Percentiles rank a stretch among this genome's conserved stretches.
phyloP scores from a whole-genome alignment of 179 eudicot genomes.

The Beta corolliflora region DNA sequence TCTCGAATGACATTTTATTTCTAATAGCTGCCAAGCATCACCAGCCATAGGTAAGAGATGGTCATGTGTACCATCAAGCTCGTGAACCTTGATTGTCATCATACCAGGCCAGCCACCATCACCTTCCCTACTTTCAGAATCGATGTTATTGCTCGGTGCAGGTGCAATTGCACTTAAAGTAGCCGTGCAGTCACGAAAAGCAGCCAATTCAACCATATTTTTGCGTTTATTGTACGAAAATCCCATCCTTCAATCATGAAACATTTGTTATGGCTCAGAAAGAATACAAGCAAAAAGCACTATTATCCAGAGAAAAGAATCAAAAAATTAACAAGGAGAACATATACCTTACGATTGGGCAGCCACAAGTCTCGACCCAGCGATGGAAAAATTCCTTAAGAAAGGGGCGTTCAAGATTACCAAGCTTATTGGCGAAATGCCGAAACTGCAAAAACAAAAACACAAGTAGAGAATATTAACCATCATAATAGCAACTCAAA shows the following conservation, averaged over 20 bases:
- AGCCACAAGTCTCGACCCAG: conserved; percentile 97
- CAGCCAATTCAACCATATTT: conserved; percentile 85
- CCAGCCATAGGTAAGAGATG: conserved; percentile 99
- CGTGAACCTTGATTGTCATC: conserved; percentile 98
- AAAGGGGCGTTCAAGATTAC: conserved; percentile 97
- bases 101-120: conserved; percentile 98
- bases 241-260: conserved; percentile 69
- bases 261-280: conserved; percentile 17
- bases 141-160: conserved; percentile 46
- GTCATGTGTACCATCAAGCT: conserved; percentile 98
- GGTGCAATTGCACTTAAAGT: conserved; percentile 41
- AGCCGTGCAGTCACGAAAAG: conserved; percentile 83
- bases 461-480: neutral
- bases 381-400: conserved; percentile 96
- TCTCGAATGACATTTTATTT: conserved; percentile 92
- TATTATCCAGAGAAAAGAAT: neutral
- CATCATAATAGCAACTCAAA: neutral
- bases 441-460: conserved; percentile 65
- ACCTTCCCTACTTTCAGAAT: conserved; percentile 71
- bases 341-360: conserved; percentile 82
- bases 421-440: conserved; percentile 88
- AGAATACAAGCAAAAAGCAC: neutral
- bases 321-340: conserved; percentile 21
- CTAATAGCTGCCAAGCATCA: conserved; percentile 91
- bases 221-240: conserved; percentile 93